These are phyloP conservation scores for Rhodosporidiobolus sp. DNA, from an alignment of 768 basidiomycete species.

Conservation along the genomic window DNA sequence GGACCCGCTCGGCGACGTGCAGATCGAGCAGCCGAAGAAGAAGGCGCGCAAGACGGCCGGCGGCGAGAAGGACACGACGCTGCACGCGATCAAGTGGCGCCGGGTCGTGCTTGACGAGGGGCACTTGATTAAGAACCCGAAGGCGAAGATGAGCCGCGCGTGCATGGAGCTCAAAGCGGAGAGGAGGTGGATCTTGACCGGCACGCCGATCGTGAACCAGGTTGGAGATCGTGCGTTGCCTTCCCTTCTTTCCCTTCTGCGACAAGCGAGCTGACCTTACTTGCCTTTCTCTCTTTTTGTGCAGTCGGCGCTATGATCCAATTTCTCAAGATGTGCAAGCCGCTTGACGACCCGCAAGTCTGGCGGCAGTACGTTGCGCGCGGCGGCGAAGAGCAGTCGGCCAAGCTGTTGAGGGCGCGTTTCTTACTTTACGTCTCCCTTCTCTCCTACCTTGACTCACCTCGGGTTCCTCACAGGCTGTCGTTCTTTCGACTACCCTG, in stretches of 20 bases:
- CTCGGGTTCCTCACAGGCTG: conserved; percentile 4
- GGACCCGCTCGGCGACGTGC: conserved; percentile 25
- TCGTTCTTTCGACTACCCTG: conserved; percentile 56
- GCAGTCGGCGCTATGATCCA: conserved; percentile 73
- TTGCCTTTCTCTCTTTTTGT: too few species aligned
- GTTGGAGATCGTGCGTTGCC: conserved; percentile 65
- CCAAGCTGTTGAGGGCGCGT: conserved; percentile 14
- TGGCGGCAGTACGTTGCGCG: conserved; percentile 66
- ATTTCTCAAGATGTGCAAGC: conserved; percentile 79
- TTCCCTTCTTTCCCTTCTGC: conserved; percentile 53
- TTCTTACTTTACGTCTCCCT: rapidly evolving
- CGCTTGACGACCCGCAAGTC: conserved; percentile 76
- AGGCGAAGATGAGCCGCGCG: conserved; percentile 75
- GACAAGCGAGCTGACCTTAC: neutral
- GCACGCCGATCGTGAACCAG: conserved; percentile 75
- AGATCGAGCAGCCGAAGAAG: conserved; percentile 60
- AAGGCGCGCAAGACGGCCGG: conserved; percentile 18
- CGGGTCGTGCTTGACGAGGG: conserved; percentile 84
- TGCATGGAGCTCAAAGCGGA: conserved; percentile 64
- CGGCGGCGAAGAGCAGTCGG: neutral
- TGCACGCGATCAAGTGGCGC: conserved; percentile 80
- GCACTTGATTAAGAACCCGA: conserved; percentile 79
- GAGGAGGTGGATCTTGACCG: conserved; percentile 53
- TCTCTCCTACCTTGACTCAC: neutral
- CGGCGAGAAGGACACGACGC: conserved; percentile 50